These are phyloP conservation scores for Phytophthora citrophthora DNA, from an alignment of 352 stramenopile species.

Conservation along the genomic window DNA sequence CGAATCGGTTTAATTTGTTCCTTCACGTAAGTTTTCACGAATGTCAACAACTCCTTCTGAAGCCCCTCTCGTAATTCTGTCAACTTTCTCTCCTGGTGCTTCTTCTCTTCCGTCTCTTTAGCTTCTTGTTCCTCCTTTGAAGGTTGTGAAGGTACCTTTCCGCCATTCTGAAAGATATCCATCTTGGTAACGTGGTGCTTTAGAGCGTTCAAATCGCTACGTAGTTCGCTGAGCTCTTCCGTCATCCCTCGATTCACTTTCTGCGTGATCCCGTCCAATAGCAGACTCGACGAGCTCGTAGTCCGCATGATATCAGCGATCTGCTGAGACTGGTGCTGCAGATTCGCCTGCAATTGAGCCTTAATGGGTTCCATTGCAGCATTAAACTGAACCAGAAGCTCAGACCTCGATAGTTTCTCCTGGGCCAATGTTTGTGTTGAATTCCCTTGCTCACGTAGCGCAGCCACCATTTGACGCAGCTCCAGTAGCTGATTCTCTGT, in stretches of 20 bases:
- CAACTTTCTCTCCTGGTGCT: slow-evolving; percentile 28
- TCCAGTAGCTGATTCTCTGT: slow-evolving; percentile 84
- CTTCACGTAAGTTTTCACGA: slow-evolving; percentile 31
- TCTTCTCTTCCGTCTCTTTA: slow-evolving; percentile 26
- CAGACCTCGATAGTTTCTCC: slow-evolving; percentile 75
- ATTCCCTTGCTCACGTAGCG: slow-evolving; percentile 76
- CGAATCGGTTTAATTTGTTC: slow-evolving; percentile 19
- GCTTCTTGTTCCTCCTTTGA: slow-evolving; percentile 28
- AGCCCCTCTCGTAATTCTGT: slow-evolving; percentile 22
- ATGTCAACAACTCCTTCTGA: slow-evolving; percentile 20
- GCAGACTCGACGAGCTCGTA: slow-evolving; percentile 58
- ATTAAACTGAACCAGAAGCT: slow-evolving; percentile 85
- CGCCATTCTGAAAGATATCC: slow-evolving; percentile 36
- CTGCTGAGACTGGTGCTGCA: slow-evolving; percentile 77
- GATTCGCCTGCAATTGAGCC: slow-evolving; percentile 71
- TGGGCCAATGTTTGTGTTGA: slow-evolving; percentile 64
- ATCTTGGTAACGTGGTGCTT: slow-evolving; percentile 61
- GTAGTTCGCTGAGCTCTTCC: slow-evolving; percentile 60
- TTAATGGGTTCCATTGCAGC: slow-evolving; percentile 83
- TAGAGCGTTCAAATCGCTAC: slow-evolving; percentile 58
- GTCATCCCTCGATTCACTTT: slow-evolving; percentile 67
- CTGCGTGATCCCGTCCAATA: slow-evolving; percentile 66
- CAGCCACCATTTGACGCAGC: slow-evolving; percentile 72
- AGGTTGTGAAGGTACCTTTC: slow-evolving; percentile 4
- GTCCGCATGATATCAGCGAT: slow-evolving; percentile 72